These are phyloP conservation scores for Solanum appendiculatum DNA, from an alignment of 257 asterid genomes.

Conservation along the genomic window DNA sequence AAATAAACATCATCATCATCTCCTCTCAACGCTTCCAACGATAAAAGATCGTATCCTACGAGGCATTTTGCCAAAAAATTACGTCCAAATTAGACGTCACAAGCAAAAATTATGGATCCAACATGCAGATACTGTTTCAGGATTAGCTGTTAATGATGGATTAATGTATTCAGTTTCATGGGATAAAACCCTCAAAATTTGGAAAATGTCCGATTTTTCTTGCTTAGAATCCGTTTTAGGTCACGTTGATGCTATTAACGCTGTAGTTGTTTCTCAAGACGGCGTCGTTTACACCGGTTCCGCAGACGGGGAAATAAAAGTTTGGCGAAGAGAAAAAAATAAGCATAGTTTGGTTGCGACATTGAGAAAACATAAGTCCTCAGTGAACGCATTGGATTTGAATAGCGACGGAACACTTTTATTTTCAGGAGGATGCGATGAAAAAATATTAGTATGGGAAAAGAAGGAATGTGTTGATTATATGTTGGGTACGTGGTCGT, in stretches of 20 bases:
- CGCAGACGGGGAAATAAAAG: constrained; percentile 72
- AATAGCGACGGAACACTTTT: constrained; percentile 35
- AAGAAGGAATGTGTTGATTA: constrained; percentile 7
- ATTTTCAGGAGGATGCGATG: constrained; percentile 80
- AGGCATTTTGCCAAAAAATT: constrained; percentile 78
- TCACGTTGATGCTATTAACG: constrained; percentile 74
- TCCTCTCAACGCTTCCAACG: constrained; percentile 60
- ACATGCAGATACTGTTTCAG: constrained; percentile 78
- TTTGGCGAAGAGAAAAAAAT: constrained; percentile 36
- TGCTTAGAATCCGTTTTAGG: constrained; percentile 81
- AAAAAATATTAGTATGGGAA: constrained; percentile 59
- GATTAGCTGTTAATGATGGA: constrained; percentile 45
- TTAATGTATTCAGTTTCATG: constrained; percentile 83
- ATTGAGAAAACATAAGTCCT: constrained; percentile 56
- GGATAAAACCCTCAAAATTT: constrained; percentile 78
- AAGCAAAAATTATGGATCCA: constrained; percentile 90
- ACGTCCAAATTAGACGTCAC: constrained; percentile 62
- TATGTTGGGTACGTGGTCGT: constrained; percentile 35
- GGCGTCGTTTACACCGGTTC: constrained; percentile 66
- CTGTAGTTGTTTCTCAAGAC: constrained; percentile 21
- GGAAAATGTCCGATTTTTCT: constrained; percentile 72
- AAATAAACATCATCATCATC: constrained; percentile 59
- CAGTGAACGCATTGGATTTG: constrained; percentile 51
- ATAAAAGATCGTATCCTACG: constrained; percentile 62
- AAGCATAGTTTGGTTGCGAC: constrained; percentile 35